A percentile compares a stretch with the other conserved stretches of the same genome.
Conservation (phyloP, 2,329 filamentous ascomycete species). For the Penicillium corylophilum region DNA sequence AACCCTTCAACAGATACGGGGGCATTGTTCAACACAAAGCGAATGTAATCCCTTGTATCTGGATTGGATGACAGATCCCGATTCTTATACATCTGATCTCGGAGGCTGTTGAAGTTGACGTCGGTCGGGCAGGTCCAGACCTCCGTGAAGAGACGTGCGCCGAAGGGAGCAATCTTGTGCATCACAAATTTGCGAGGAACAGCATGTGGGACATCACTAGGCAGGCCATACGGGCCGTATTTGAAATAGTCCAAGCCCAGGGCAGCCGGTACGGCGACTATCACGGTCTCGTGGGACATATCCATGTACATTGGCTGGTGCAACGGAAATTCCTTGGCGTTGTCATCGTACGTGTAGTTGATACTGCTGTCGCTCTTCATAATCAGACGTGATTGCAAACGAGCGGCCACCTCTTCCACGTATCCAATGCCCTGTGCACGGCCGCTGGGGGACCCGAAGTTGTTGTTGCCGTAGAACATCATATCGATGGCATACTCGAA, state of each 20-base stretch:
- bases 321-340: conserved; percentile 47
- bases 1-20: conserved; percentile 27
- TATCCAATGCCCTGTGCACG: conserved; percentile 56
- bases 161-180: conserved; percentile 54
- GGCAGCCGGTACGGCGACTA: conserved; percentile 50
- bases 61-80: conserved; percentile 17
- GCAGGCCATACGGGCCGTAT: conserved; percentile 24
- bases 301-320: conserved; percentile 52
- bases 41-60: conserved; percentile 23
- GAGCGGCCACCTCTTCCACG: conserved; percentile 51
- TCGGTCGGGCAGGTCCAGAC: conserved; percentile 50
- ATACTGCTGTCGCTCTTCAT: conserved; percentile 51
- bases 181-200: conserved; percentile 53
- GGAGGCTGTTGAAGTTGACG: conserved; percentile 33
- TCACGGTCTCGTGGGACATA: conserved; percentile 54
- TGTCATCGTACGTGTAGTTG: conserved; percentile 50
- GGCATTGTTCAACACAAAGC: conserved; percentile 30
- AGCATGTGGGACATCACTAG: conserved; percentile 31
- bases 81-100: conserved; percentile 35
- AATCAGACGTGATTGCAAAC: conserved; percentile 49
- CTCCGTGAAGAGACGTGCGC: conserved; percentile 55
- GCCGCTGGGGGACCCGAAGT: conserved; percentile 50
- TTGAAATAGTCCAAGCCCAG: conserved; percentile 55
- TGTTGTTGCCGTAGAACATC: conserved; percentile 48
- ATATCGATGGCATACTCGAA: conserved; percentile 55